A percentile compares a stretch with the other conserved stretches of the same genome.
Conservation (phyloP, 1,284 basidiomycete genomes). For the Rhodotorula sp. region DNA sequence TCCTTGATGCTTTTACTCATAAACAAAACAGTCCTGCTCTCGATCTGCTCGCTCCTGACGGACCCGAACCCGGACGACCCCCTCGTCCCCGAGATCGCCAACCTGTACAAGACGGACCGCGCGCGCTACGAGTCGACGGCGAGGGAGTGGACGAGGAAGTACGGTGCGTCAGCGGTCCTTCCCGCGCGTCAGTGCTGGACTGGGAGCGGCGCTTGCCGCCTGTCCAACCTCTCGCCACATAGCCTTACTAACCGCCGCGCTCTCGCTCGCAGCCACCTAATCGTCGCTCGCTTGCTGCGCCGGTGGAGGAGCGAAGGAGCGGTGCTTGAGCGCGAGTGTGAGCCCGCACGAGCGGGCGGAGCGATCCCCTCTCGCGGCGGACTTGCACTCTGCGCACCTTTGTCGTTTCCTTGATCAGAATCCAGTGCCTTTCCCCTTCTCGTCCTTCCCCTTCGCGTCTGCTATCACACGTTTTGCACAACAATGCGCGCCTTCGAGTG, state of each 20-base stretch:
- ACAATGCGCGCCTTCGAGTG: too few species aligned
- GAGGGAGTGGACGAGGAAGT: slow-evolving; percentile 95
- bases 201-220: too few species aligned
- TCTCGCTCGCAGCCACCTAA: neutral
- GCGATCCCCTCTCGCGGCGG: neutral
- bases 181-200: too few species aligned
- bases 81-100: slow-evolving; percentile 50
- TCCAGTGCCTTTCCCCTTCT: neutral
- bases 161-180: neutral
- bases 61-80: slow-evolving; percentile 55
- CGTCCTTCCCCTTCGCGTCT: neutral
- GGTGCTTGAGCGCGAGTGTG: neutral
- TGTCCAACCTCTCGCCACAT: too few species aligned
- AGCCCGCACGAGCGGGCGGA: neutral
- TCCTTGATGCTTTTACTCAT: too few species aligned
- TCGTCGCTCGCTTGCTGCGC: neutral
- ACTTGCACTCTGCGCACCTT: neutral
- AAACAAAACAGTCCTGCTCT: slow-evolving; percentile 19
- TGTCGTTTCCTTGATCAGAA: neutral
- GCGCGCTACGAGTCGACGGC: slow-evolving; percentile 87
- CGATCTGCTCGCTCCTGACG: slow-evolving; percentile 40
- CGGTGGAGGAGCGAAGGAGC: neutral
- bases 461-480: too few species aligned
- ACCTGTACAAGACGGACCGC: slow-evolving; percentile 24
- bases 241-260: too few species aligned